Base-by-base conservation (phyloP, 192 early-diverging fungal genomes). In the Backusella liffmaniae region DNA sequence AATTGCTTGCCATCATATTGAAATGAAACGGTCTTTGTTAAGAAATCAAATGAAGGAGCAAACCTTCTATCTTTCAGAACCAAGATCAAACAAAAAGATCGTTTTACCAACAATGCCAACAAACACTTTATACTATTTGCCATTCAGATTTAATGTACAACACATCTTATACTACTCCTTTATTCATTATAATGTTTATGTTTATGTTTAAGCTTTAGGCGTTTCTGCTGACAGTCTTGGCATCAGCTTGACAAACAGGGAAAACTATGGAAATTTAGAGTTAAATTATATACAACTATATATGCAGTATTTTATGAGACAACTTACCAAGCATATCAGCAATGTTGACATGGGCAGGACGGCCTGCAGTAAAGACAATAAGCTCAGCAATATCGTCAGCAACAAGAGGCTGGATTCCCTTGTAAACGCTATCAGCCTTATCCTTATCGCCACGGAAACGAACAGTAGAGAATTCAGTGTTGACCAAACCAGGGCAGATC, bases 391-490 rank as follows among this genome's bases (percentile, higher is more conserved):
- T 87, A 78, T 96, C 94, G 18, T 89, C 79, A 5, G 85, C 90
- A 21, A 83, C 84, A 79, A 96, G 80, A 30, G 92, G 92, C 59
- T 91, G 79, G 3, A 93, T 73, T 0, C 96, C 95, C 56, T 89
- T 87, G 83, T 97, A 97, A 26, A 97, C 94, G 18, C 82, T 71
- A 29, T 87, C 87, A 0, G 93, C 93, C 74, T 83, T 91, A 4
- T 49, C 62, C 69, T 86, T 84, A 36, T 96, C 93, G 0, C 92
- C 90, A 32, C 76, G 35, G 82, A 91, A 96, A 12, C 96, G 86
- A 6, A 98, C 88, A 16, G 93, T 84, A 16, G 90, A 92, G 88
- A 97, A 98, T 79, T 98, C 96, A 0, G 96, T 98, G 82, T 98
- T 92, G 5, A 96, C 96, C 88, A 91, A 51, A 73, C 76, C 91